These are phyloP conservation scores for Fraxinus angustifolia DNA, from an alignment of 305 asterid genomes.

Conservation along the genomic window DNA sequence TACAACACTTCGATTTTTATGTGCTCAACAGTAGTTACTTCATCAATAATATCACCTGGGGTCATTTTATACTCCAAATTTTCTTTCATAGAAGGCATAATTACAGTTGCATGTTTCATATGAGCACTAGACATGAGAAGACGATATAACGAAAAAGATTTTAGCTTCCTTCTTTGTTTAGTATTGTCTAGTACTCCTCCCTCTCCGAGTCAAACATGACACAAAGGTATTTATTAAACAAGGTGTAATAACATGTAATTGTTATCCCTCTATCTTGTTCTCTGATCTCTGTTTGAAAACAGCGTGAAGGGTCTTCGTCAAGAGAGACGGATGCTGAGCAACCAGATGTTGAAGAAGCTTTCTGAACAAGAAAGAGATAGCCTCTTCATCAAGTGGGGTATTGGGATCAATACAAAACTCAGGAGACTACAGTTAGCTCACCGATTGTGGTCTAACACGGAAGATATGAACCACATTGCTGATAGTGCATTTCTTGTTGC, in stretches of 20 bases:
- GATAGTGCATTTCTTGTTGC: slow-evolving; percentile 76
- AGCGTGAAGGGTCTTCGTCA: slow-evolving; percentile 61
- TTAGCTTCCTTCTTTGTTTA: background rate
- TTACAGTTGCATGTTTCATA: background rate
- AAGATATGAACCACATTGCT: slow-evolving; percentile 61
- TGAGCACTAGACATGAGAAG: background rate
- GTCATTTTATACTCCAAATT: background rate
- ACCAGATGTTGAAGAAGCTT: slow-evolving; percentile 68
- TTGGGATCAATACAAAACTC: slow-evolving; percentile 55
- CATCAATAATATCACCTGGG: background rate
- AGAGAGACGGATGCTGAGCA: slow-evolving; percentile 69
- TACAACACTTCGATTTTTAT: background rate
- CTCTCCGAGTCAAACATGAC: background rate
- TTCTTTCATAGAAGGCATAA: background rate
- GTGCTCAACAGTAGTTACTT: background rate
- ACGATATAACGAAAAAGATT: background rate
- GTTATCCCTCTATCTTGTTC: background rate
- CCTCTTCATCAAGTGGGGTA: slow-evolving; percentile 77
- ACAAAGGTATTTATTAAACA: background rate
- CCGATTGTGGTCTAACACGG: slow-evolving; percentile 58
- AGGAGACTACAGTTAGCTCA: slow-evolving; percentile 71
- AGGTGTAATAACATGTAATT: background rate
- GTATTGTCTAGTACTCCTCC: background rate
- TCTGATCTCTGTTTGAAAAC: slow-evolving; percentile 24
- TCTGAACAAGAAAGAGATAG: slow-evolving; percentile 65